These are phyloP conservation scores for Asterochloris sp. DNA, from an alignment of 139 green algal genomes.

Conservation along the genomic window DNA sequence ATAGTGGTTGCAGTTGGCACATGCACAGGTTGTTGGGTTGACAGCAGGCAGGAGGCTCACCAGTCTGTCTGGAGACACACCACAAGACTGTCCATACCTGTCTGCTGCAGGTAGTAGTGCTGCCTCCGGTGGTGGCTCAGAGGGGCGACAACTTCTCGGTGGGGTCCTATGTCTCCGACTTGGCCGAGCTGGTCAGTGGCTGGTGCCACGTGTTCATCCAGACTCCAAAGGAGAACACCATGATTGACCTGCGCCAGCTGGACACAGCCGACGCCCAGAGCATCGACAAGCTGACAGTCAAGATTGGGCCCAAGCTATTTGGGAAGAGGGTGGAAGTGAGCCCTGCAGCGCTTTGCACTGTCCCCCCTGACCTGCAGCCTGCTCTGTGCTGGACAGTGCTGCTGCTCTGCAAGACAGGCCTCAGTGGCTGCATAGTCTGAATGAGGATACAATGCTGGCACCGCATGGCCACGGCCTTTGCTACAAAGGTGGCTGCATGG, in stretches of 20 bases:
- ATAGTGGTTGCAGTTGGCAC: no score
- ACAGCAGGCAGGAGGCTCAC: not conserved
- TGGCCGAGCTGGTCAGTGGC: slow-evolving; percentile 22
- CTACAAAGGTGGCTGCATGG: no score
- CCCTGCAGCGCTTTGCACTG: no score
- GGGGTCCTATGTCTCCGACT: slow-evolving; percentile 15
- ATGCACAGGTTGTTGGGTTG: no score
- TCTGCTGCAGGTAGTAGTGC: slow-evolving; percentile 15
- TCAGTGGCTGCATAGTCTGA: no score
- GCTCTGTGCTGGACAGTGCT: no score
- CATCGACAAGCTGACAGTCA: slow-evolving; percentile 22
- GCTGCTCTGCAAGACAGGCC: no score
- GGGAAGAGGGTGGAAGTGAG: slow-evolving; percentile 14
- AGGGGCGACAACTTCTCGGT: slow-evolving; percentile 15
- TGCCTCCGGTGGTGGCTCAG: slow-evolving; percentile 2
- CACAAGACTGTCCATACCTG: not conserved
- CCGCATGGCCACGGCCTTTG: no score
- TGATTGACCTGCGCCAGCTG: not conserved
- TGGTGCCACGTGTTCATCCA: slow-evolving; percentile 14
- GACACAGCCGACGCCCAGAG: not conserved
- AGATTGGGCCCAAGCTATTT: slow-evolving; percentile 17
- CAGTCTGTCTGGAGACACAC: no score
- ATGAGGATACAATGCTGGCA: no score
- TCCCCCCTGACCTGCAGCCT: no score
- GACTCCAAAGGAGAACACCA: slow-evolving; percentile 10